A percentile compares a stretch with the other conserved stretches of the same genome.
These are phyloP conservation scores for Yamadazyma dushanensis DNA, from an alignment of 1,139 yeast species.

Conservation along the genomic window DNA sequence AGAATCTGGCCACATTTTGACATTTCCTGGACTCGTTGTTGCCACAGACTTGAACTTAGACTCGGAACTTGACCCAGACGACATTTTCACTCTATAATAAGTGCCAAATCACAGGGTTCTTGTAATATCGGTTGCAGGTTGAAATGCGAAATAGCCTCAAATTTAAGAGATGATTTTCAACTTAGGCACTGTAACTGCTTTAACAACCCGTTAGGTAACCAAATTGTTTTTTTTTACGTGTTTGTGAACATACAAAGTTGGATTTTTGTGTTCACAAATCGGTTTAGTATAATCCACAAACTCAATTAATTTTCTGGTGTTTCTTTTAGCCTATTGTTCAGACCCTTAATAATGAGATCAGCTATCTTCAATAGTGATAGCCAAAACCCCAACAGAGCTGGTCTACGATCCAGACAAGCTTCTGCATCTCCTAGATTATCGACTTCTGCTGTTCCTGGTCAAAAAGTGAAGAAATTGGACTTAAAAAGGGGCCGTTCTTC, in stretches of 20 bases:
- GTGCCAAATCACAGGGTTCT: too few relatives aligned
- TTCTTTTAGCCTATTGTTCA: neutral
- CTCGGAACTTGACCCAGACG: neutral
- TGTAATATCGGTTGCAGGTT: too few relatives aligned
- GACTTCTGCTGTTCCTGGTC: neutral
- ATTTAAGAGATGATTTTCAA: too few relatives aligned
- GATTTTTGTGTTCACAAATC: too few relatives aligned
- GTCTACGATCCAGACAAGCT: neutral
- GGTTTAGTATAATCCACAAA: neutral
- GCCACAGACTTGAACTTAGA: neutral
- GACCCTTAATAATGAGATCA: slow-evolving; percentile 29
- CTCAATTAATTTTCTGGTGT: too few relatives aligned
- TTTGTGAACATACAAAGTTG: too few relatives aligned
- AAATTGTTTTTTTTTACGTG: too few relatives aligned
- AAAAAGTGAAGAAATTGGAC: neutral
- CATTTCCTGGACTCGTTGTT: slow-evolving; percentile 1
- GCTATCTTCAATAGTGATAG: slow-evolving; percentile 34
- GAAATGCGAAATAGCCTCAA: slow-evolving; percentile 1
- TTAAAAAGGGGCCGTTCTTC: slow-evolving; percentile 3
- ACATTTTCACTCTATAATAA: neutral
- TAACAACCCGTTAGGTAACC: too few relatives aligned
- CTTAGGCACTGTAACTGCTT: too few relatives aligned
- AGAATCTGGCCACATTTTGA: slow-evolving; percentile 31
- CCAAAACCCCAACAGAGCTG: slow-evolving; percentile 1
- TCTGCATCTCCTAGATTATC: slow-evolving; percentile 7